Evolutionary conservation across 441 rosid species (phyloP).

Genomic region (Metrosideros polymorpha): DNA sequence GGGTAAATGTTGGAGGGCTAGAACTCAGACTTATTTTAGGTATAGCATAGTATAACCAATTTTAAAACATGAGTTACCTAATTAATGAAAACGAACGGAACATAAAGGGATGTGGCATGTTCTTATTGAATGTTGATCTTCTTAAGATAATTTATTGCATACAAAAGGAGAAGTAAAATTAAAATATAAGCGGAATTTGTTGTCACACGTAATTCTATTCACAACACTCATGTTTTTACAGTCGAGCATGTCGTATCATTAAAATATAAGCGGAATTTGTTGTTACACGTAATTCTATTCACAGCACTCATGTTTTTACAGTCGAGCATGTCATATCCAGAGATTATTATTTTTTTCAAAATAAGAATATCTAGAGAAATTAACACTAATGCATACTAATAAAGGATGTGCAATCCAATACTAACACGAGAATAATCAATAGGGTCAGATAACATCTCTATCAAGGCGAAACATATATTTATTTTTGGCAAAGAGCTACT

Average conservation of each 20-base stretch:
- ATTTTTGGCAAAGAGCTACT: neutral
- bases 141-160: neutral
- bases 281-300: neutral
- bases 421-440: neutral
- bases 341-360: no score
- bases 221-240: neutral
- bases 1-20: neutral
- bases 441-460: neutral
- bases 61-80: neutral
- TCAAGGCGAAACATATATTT: neutral
- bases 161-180: neutral
- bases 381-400: neutral
- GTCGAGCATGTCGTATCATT: neutral
- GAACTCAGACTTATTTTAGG: neutral
- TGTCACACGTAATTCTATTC: neutral
- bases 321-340: neutral
- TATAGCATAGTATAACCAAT: neutral
- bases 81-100: neutral
- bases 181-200: neutral
- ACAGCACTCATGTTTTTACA: neutral
- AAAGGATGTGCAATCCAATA: neutral
- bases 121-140: neutral
- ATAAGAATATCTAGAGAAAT: neutral
- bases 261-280: no score
- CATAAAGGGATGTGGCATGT: neutral